Conservation (phyloP, 2,329 filamentous ascomycete genomes). For the Aspergillus eucalypticola region DNA sequence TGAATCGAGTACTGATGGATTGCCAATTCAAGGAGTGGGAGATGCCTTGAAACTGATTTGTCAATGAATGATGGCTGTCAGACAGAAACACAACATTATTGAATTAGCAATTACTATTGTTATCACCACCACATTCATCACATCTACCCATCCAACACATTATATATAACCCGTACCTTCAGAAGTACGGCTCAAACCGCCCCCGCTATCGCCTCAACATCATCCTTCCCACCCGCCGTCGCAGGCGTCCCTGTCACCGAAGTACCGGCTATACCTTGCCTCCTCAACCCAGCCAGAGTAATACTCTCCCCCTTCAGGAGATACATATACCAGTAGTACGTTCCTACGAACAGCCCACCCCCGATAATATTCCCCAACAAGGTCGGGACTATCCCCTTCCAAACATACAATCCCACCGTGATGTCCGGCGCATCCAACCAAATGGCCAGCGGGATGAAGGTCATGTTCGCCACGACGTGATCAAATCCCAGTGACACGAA, state of each 20-base stretch:
- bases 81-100: too few species aligned
- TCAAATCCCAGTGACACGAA: constrained; percentile 58
- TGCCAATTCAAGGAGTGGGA: too few species aligned
- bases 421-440: constrained; percentile 50
- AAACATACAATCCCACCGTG: constrained; percentile 55
- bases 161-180: neutral
- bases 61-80: too few species aligned
- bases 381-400: constrained; percentile 58
- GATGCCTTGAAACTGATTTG: too few species aligned
- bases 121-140: too few species aligned
- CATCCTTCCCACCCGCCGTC: neutral
- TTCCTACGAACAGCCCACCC: constrained; percentile 51
- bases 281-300: constrained; percentile 18
- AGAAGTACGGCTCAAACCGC: neutral
- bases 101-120: too few species aligned
- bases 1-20: too few species aligned
- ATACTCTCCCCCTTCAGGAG: constrained; percentile 28
- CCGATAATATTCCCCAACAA: constrained; percentile 57
- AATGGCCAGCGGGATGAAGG: constrained; percentile 55
- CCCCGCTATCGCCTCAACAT: neutral
- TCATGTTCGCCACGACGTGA: constrained; percentile 61
- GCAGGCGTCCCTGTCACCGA: neutral
- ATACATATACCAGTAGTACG: constrained; percentile 53
- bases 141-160: neutral
- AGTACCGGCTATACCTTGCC: neutral